Percentiles rank a stretch among this genome's conserved stretches.
phyloP scores from a whole-genome alignment of 106 monocot species.

The Gastrodia elata region DNA sequence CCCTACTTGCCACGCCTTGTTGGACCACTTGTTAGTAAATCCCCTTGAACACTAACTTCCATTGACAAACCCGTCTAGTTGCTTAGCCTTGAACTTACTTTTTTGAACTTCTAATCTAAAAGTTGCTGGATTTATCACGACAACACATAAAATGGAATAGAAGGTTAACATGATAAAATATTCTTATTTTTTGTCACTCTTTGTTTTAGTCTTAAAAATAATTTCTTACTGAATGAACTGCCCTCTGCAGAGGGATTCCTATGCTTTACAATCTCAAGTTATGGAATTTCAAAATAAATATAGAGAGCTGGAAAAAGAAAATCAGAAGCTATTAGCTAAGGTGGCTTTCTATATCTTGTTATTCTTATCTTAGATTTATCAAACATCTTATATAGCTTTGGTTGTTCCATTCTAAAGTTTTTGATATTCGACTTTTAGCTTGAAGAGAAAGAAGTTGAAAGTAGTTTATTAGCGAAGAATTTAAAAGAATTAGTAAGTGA shows the following conservation, averaged over 20 bases:
- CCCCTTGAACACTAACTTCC: too few relatives aligned
- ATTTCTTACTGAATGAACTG: not conserved
- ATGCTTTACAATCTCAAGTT: constrained; percentile 28
- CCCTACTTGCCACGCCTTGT: too few relatives aligned
- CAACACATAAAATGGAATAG: not conserved
- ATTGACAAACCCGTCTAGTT: too few relatives aligned
- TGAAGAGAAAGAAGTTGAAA: constrained; percentile 52
- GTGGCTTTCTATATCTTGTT: constrained; percentile 15
- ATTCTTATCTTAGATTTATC: not conserved
- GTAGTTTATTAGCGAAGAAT: constrained; percentile 39
- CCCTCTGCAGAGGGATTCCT: constrained; percentile 38
- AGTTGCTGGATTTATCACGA: too few relatives aligned
- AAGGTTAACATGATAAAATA: not conserved
- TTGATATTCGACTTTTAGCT: constrained; percentile 31
- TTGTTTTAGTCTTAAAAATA: constrained; percentile 3
- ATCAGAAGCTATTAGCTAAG: constrained; percentile 43
- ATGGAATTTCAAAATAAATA: constrained; percentile 57
- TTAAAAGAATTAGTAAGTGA: constrained; percentile 59
- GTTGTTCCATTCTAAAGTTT: constrained; percentile 1
- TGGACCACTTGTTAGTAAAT: too few relatives aligned
- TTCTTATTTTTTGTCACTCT: not conserved
- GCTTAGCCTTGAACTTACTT: too few relatives aligned
- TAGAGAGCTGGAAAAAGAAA: constrained; percentile 53
- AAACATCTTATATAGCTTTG: not conserved
- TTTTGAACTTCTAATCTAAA: too few relatives aligned